These are phyloP conservation scores for Andrographis paniculata DNA, from an alignment of 305 asterid species.

Conservation along the genomic window DNA sequence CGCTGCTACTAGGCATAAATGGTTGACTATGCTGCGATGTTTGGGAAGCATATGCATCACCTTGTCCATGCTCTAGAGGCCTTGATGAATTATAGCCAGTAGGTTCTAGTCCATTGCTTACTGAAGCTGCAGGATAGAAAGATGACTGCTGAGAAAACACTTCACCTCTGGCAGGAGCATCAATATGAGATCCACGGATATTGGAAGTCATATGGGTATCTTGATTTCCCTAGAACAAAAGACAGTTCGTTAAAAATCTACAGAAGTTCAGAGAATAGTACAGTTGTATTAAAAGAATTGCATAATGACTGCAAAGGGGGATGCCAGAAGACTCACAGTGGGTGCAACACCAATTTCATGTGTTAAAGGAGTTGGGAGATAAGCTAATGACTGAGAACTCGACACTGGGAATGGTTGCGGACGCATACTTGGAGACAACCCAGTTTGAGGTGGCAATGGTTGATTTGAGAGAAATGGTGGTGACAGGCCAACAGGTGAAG, in stretches of 20 bases:
- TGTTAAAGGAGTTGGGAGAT: conserved; percentile 28
- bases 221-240: conserved; percentile 48
- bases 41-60: conserved; percentile 45
- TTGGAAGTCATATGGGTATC: conserved; percentile 30
- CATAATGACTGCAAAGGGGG: background rate
- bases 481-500: conserved; percentile 40
- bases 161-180: conserved; percentile 48
- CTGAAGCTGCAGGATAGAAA: conserved; percentile 47
- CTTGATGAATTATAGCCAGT: conserved; percentile 33
- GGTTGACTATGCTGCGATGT: conserved; percentile 49
- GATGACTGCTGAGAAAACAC: conserved; percentile 43
- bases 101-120: conserved; percentile 42
- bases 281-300: background rate
- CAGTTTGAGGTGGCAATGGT: conserved; percentile 43
- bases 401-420: conserved; percentile 29
- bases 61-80: conserved; percentile 27
- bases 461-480: conserved; percentile 33
- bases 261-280: conserved; percentile 1
- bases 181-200: conserved; percentile 43
- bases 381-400: conserved; percentile 26
- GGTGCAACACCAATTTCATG: conserved; percentile 31
- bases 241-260: conserved; percentile 9
- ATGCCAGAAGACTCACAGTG: conserved; percentile 33
- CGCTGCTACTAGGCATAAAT: conserved; percentile 41
- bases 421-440: conserved; percentile 30